Evolutionary conservation across 2,329 filamentous ascomycete genomes (phyloP).

Genomic region (Stagonosporopsis chrysanthemi): DNA sequence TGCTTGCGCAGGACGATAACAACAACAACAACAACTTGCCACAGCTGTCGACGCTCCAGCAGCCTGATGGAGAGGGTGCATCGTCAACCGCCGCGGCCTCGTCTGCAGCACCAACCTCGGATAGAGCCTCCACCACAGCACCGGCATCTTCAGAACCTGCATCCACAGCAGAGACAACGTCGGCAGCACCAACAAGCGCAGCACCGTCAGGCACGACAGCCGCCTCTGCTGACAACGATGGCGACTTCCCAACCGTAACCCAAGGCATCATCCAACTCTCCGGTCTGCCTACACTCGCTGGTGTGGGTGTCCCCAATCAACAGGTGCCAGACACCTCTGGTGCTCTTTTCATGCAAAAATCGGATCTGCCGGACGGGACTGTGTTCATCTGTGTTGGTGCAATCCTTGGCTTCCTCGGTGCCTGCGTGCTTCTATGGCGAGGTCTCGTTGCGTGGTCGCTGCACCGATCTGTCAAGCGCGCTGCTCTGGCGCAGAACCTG

Average conservation of each 20-base stretch:
- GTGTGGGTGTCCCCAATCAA: constrained; percentile 69
- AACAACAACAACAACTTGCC: constrained; percentile 28
- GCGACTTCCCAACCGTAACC: constrained; percentile 20
- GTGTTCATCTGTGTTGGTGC: constrained; percentile 96
- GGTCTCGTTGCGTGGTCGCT: constrained; percentile 87
- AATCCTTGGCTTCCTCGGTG: constrained; percentile 80
- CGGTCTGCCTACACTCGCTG: constrained; percentile 63
- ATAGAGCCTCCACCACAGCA: constrained; percentile 25
- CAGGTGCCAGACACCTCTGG: constrained; percentile 81
- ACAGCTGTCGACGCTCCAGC: constrained; percentile 36
- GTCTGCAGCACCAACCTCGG: constrained; percentile 28
- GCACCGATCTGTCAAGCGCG: constrained; percentile 87
- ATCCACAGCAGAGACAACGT: constrained; percentile 28
- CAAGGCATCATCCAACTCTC: constrained; percentile 42
- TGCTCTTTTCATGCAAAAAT: constrained; percentile 92
- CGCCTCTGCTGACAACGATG: constrained; percentile 18
- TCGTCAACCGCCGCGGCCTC: constrained; percentile 21
- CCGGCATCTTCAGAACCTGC: constrained; percentile 33
- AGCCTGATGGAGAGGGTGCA: constrained; percentile 31
- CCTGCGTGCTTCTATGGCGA: constrained; percentile 87
- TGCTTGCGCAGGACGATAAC: constrained; percentile 41
- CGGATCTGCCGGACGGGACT: constrained; percentile 85
- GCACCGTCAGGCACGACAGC: constrained; percentile 16
- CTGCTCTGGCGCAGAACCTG: constrained; percentile 76
- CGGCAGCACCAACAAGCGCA: constrained; percentile 16